Percentiles rank a stretch among this genome's conserved stretches.
Evolutionary conservation across 1,284 basidiomycete species (phyloP).

Genomic region (Rhizopogon hawkerae): DNA sequence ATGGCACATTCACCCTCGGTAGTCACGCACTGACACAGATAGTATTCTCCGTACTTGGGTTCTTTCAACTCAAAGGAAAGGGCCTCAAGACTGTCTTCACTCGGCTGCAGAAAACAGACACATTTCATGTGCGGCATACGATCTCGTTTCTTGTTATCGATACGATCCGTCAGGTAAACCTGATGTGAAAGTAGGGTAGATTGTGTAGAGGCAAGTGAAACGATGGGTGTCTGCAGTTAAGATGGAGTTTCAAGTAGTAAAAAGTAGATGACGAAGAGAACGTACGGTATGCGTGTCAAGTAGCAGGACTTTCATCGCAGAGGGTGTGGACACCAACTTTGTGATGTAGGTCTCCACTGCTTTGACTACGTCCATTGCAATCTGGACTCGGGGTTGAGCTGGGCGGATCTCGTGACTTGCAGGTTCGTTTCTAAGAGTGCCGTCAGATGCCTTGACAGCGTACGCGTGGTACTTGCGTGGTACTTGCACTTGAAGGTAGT

Average conservation of each 20-base stretch:
- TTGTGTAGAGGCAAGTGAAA: slow-evolving; percentile 92
- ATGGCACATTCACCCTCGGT: slow-evolving; percentile 24
- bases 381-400: neutral
- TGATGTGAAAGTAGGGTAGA: slow-evolving; percentile 92
- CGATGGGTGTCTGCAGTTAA: slow-evolving; percentile 79
- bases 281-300: slow-evolving; percentile 92
- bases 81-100: slow-evolving; percentile 72
- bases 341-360: slow-evolving; percentile 92
- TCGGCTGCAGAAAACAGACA: slow-evolving; percentile 85
- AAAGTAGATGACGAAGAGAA: neutral
- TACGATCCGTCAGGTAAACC: slow-evolving; percentile 94
- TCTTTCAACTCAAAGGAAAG: slow-evolving; percentile 79
- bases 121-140: slow-evolving; percentile 95
- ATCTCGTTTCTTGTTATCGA: slow-evolving; percentile 86
- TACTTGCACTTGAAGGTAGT: neutral
- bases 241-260: slow-evolving; percentile 1
- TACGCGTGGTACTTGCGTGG: neutral
- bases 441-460: neutral
- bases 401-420: neutral
- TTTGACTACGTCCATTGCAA: slow-evolving; percentile 80
- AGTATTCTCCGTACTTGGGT: slow-evolving; percentile 95
- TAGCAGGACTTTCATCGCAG: slow-evolving; percentile 95
- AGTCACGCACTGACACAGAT: slow-evolving; percentile 87
- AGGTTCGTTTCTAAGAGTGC: neutral
- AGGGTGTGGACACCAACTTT: slow-evolving; percentile 81